Percentiles rank a stretch among this genome's conserved stretches.
These are phyloP conservation scores for Kwoniella pini DNA, from an alignment of 768 basidiomycete species.

Conservation along the genomic window DNA sequence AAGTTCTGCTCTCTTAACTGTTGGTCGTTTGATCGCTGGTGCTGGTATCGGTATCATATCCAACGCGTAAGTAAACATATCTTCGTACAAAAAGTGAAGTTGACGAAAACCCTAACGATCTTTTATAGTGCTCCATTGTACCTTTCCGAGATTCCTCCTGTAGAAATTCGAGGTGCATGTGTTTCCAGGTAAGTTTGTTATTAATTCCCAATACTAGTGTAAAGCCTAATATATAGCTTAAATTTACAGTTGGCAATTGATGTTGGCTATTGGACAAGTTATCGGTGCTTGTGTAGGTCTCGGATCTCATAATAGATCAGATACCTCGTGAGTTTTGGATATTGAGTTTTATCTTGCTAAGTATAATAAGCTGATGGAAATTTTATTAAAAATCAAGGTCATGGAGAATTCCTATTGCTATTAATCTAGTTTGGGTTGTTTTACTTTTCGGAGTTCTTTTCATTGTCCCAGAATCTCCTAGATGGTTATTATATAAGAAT, in stretches of 20 bases:
- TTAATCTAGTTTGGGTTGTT: conserved; percentile 51
- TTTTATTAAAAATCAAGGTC: conserved; percentile 15
- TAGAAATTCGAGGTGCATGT: conserved; percentile 51
- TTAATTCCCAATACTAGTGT: background rate
- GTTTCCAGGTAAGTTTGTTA: conserved; percentile 35
- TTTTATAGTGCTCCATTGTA: conserved; percentile 48
- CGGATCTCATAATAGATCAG: conserved; percentile 37
- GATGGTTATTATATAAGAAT: conserved; percentile 50
- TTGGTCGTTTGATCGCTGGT: conserved; percentile 53
- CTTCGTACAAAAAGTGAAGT: background rate
- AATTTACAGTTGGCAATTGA: conserved; percentile 49
- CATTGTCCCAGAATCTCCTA: conserved; percentile 51
- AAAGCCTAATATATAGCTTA: background rate
- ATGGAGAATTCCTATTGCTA: conserved; percentile 48
- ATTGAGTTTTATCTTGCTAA: background rate
- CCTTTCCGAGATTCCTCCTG: conserved; percentile 53
- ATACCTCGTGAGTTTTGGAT: conserved; percentile 24
- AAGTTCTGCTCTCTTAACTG: conserved; percentile 37
- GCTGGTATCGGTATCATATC: conserved; percentile 50
- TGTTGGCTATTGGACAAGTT: conserved; percentile 54
- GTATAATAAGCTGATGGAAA: background rate
- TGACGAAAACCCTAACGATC: background rate
- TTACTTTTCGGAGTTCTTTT: conserved; percentile 38
- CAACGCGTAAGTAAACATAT: conserved; percentile 29
- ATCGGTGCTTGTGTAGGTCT: conserved; percentile 53